Base-by-base conservation (phyloP, 2,329 filamentous ascomycete species). In the Fusarium solani-melongenae region DNA sequence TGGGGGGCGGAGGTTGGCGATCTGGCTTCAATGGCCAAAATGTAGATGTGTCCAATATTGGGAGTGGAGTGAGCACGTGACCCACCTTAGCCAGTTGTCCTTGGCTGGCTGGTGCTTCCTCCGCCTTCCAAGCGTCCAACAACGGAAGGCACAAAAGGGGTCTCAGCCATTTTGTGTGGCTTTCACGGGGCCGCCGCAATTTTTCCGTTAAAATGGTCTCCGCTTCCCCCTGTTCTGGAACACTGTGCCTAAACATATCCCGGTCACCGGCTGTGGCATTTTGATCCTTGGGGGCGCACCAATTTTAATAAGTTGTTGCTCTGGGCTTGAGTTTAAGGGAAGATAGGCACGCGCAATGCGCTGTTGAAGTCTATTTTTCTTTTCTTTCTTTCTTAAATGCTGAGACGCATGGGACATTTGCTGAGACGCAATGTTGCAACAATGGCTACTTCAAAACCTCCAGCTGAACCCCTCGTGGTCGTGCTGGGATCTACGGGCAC, bases 401-500 rank as follows among this genome's bases (percentile, higher is more conserved):
- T 80, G 31, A 72, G 70, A 58, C 73, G 77, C 64, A 65, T 78
- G 59, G 65, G 76, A 44, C 63, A 65, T 20, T 27, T 77, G 20
- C 62, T 79, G 51, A 69, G 78, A 74, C 82, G 81, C 65, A 77
- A 82, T 84, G 81, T 79, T 71, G 73, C 80, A 65, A 79, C 76
- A 74, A 88, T 88, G 85, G 76, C 83, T 51, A 63, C 78, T 63
- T 70, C 66, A 66, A 81, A 75, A 71, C 77, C 81, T 64, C 87
- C 87, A 20, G 77, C 80, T 58, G 80, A 87, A 78, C 93, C 94
- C 27, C 84, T 98, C 71, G 88, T 98, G 77, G 91, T 94, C 57
- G 89, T 98, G 69, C 88, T 98, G 57, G 96, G 96, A 75, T 93
- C 95, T 56, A 98, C 96, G 11, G 96, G 95, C 66, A 98, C 95